phyloP scores from a whole-genome alignment of 495 filamentous ascomycete genomes.

The Xylaria scruposa region DNA sequence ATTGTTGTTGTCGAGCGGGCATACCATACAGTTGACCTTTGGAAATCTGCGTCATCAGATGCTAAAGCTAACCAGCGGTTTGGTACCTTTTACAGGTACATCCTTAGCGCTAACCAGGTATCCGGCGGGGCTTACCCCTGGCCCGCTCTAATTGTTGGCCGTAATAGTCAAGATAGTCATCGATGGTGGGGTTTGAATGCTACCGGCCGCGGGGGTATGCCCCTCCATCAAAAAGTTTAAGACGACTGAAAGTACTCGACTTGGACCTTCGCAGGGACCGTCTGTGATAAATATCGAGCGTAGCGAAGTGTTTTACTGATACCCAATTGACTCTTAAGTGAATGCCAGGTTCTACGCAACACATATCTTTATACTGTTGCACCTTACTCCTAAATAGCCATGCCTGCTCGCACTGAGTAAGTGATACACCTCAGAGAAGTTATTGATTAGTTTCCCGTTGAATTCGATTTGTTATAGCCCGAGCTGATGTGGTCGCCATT shows the following conservation, averaged over 20 bases:
- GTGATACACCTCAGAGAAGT: conserved; percentile 9
- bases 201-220: conserved; percentile 16
- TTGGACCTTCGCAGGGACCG: not conserved
- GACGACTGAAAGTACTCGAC: not conserved
- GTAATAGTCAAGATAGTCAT: not conserved
- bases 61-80: not conserved
- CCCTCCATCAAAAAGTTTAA: conserved; percentile 30
- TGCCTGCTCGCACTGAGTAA: conserved; percentile 53
- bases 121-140: not conserved
- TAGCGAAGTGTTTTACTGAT: not conserved
- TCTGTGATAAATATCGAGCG: not conserved
- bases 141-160: not conserved
- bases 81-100: too few relatives aligned
- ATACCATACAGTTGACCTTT: not conserved
- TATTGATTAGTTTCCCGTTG: not conserved
- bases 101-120: not conserved
- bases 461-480: conserved; percentile 3
- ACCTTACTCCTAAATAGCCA: conserved; percentile 24
- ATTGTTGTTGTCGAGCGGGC: not conserved
- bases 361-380: not conserved
- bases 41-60: conserved; percentile 12
- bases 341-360: not conserved
- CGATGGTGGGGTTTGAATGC: conserved; percentile 6
- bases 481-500: conserved; percentile 30
- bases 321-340: not conserved